Conservation (phyloP, 2,329 filamentous ascomycete species). For the Fusarium sp. region DNA sequence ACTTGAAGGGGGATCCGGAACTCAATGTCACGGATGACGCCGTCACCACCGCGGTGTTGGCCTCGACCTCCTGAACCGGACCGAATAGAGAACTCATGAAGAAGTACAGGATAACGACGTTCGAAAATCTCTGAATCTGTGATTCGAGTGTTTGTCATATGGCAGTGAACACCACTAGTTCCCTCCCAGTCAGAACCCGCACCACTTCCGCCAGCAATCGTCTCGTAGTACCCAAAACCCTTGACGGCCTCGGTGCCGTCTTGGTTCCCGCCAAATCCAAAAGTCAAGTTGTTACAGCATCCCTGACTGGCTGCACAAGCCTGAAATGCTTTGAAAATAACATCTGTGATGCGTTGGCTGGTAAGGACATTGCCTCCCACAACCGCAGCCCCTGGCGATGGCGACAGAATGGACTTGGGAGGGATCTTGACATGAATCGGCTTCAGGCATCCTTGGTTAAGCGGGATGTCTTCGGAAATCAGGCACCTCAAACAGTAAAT, state of each 20-base stretch:
- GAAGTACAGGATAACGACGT: constrained; percentile 72
- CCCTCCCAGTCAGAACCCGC: constrained; percentile 67
- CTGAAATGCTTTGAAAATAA: constrained; percentile 73
- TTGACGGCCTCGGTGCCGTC: constrained; percentile 49
- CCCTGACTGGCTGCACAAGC: constrained; percentile 83
- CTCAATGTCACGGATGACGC: constrained; percentile 80
- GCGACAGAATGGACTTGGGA: constrained; percentile 76
- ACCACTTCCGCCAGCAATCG: constrained; percentile 70
- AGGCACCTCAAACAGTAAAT: constrained; percentile 86
- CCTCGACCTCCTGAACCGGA: constrained; percentile 71
- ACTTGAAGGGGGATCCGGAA: constrained; percentile 81
- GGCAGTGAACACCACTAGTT: constrained; percentile 55
- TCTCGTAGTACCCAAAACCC: constrained; percentile 67
- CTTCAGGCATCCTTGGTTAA: constrained; percentile 84
- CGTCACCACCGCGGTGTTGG: constrained; percentile 75
- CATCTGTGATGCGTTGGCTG: constrained; percentile 56
- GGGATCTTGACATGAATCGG: constrained; percentile 81
- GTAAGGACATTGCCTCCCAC: constrained; percentile 80
- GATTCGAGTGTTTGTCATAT: constrained; percentile 83
- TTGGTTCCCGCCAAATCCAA: constrained; percentile 71
- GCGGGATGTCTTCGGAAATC: constrained; percentile 81
- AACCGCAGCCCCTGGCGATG: constrained; percentile 79
- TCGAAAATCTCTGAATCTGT: constrained; percentile 61
- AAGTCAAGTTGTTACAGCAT: constrained; percentile 85
- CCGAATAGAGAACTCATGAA: constrained; percentile 75